Percentiles rank a stretch among this genome's conserved stretches.
phyloP scores from a whole-genome alignment of 257 asterid species.

The Nicotiana noctiflora region DNA sequence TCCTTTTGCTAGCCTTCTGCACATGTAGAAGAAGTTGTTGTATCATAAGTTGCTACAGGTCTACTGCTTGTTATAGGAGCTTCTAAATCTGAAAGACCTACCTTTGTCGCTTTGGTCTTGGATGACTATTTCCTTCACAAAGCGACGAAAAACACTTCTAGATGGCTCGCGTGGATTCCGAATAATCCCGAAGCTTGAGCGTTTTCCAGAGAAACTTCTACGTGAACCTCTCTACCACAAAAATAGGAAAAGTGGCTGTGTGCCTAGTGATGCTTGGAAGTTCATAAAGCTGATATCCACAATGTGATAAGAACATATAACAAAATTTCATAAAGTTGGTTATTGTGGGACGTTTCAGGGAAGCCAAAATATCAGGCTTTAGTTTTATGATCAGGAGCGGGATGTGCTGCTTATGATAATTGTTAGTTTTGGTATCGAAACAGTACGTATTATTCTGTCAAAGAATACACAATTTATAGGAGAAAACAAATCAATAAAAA shows the following conservation, averaged over 20 bases:
- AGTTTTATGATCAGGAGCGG: background rate
- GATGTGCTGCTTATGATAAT: too few species aligned
- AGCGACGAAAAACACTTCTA: background rate
- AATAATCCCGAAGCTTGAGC: background rate
- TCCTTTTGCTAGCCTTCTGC: background rate
- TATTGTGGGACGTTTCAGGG: background rate
- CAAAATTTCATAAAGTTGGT: background rate
- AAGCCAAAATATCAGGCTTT: background rate
- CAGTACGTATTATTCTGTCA: too few species aligned
- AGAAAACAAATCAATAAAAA: too few species aligned
- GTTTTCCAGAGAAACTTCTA: background rate
- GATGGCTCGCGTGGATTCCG: background rate
- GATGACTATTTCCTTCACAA: background rate
- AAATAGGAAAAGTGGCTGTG: background rate
- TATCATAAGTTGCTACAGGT: background rate
- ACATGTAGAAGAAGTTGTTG: background rate
- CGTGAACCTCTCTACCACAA: background rate
- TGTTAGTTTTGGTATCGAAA: too few species aligned
- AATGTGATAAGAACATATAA: background rate
- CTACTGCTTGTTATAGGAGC: background rate
- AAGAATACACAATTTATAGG: too few species aligned
- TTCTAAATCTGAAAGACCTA: background rate
- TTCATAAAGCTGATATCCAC: background rate
- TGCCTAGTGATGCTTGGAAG: background rate
- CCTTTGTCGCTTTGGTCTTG: background rate